Evolutionary conservation across 2,329 filamentous ascomycete genomes (phyloP).

Genomic region (Alternaria dauci): DNA sequence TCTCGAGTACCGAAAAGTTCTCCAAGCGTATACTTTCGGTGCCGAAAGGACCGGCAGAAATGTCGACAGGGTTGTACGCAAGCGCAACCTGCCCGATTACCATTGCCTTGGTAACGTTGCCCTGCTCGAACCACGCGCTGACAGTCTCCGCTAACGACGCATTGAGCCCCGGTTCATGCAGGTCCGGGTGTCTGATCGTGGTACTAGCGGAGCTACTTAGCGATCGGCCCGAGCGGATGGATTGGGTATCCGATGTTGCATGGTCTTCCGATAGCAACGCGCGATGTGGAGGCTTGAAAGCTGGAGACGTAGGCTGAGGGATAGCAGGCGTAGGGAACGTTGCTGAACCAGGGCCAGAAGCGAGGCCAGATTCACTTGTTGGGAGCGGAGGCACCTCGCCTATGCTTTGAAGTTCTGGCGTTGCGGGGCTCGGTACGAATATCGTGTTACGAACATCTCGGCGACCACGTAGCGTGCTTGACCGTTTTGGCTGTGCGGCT

Average conservation of each 20-base stretch:
- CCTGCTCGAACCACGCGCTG: slow-evolving; percentile 82
- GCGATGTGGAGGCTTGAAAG: slow-evolving; percentile 48
- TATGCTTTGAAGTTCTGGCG: slow-evolving; percentile 51
- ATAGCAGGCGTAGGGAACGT: slow-evolving; percentile 31
- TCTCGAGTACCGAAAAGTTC: slow-evolving; percentile 87
- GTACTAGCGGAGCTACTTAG: slow-evolving; percentile 71
- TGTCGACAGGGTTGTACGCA: slow-evolving; percentile 72
- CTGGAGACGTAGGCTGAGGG: slow-evolving; percentile 47
- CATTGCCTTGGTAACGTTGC: slow-evolving; percentile 73
- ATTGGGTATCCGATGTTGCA: slow-evolving; percentile 81
- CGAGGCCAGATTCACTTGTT: slow-evolving; percentile 30
- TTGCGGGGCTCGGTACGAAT: slow-evolving; percentile 68
- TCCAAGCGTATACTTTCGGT: slow-evolving; percentile 79
- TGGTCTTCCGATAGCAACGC: slow-evolving; percentile 61
- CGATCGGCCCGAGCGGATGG: slow-evolving; percentile 87
- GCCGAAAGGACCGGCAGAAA: slow-evolving; percentile 52
- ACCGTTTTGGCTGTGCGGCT: slow-evolving; percentile 62
- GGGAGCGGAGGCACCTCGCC: slow-evolving; percentile 44
- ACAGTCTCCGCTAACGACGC: slow-evolving; percentile 91
- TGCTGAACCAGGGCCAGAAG: slow-evolving; percentile 22
- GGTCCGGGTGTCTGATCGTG: slow-evolving; percentile 78
- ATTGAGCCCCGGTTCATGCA: slow-evolving; percentile 81
- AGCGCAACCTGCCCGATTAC: slow-evolving; percentile 91
- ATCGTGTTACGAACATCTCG: slow-evolving; percentile 92
- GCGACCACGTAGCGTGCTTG: slow-evolving; percentile 83